These are phyloP conservation scores for Yamagishiella unicocca DNA, from an alignment of 139 green algal species.

Conservation along the genomic window DNA sequence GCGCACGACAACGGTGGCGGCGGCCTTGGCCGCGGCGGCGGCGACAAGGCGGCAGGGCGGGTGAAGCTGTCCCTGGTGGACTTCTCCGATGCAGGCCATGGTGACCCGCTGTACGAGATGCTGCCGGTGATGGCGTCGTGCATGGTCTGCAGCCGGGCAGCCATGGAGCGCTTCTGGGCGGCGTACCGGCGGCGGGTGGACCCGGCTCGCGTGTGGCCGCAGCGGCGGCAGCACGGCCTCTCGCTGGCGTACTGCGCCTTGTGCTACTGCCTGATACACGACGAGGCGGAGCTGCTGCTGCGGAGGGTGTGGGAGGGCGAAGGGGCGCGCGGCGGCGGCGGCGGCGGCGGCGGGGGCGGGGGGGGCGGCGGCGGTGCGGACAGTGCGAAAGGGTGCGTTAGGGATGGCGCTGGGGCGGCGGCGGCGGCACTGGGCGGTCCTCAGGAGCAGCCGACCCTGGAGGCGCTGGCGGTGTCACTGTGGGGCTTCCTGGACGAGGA, in stretches of 20 bases:
- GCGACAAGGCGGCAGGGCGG: background rate
- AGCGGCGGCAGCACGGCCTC: background rate
- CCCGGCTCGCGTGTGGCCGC: background rate
- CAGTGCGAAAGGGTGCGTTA: background rate
- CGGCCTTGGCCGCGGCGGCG: background rate
- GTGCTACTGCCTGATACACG: constrained; percentile 45
- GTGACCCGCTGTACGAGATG: constrained; percentile 64
- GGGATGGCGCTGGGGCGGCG: background rate
- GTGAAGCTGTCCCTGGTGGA: constrained; percentile 52
- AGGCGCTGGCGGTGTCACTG: background rate
- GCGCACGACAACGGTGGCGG: background rate
- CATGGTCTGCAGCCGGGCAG: background rate
- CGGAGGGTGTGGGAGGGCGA: background rate
- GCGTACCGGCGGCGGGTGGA: constrained; percentile 6
- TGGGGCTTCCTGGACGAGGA: constrained; percentile 28
- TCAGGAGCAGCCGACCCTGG: background rate
- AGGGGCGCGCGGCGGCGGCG: background rate
- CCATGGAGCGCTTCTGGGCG: constrained; percentile 22
- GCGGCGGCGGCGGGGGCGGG: background rate
- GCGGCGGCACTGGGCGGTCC: background rate
- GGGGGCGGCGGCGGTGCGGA: background rate
- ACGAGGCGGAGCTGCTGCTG: constrained; percentile 41
- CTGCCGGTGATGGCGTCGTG: constrained; percentile 28
- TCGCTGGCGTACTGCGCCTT: constrained; percentile 35
- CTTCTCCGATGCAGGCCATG: constrained; percentile 59